Conservation (phyloP, 306 rosid genomes). For the Lithocarpus polystachyus region DNA sequence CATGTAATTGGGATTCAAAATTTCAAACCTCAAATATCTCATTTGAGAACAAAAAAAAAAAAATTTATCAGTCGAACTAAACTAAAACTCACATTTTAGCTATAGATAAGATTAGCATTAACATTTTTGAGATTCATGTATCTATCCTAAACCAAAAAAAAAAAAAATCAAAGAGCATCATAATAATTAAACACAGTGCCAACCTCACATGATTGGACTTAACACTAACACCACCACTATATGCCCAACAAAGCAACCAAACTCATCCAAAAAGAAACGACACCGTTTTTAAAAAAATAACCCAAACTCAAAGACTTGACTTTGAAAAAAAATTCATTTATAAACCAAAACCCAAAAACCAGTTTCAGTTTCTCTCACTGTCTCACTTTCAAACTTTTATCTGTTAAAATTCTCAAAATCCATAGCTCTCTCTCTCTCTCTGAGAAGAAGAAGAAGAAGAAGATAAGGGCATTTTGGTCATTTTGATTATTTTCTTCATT, state of each 20-base stretch:
- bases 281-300: neutral
- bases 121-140: neutral
- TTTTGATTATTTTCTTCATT: slow-evolving; percentile 1
- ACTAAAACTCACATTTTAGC: too few relatives aligned
- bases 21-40: too few relatives aligned
- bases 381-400: slow-evolving; percentile 11
- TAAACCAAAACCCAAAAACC: slow-evolving; percentile 14
- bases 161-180: neutral
- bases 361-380: neutral
- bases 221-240: neutral
- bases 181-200: neutral
- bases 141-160: neutral
- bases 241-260: neutral
- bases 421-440: neutral
- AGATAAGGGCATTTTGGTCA: slow-evolving; percentile 35
- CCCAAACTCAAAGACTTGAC: too few relatives aligned
- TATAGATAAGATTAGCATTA: neutral
- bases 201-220: neutral
- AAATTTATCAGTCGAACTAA: accelerated
- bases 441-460: neutral
- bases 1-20: too few relatives aligned
- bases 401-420: neutral
- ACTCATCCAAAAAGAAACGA: neutral
- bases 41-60: too few relatives aligned
- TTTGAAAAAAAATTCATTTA: too few relatives aligned